Conservation (phyloP, 2,329 filamentous ascomycete genomes). For the Cladosporium sp. region DNA sequence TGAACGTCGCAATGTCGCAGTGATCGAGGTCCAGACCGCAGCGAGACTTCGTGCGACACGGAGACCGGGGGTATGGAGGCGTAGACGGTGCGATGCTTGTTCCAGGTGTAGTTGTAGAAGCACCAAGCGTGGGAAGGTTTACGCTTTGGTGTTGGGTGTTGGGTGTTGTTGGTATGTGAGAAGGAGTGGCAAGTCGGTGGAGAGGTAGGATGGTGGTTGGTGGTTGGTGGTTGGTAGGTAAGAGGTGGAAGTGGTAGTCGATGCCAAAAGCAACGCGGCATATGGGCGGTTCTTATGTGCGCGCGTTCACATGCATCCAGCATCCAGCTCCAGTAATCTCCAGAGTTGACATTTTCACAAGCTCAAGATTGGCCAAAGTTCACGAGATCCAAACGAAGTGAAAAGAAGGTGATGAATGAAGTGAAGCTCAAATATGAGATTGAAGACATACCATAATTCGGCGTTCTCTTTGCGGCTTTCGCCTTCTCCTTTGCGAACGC, state of each 20-base stretch:
- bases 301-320: background rate
- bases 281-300: background rate
- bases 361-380: background rate
- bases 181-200: background rate
- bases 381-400: background rate
- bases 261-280: background rate
- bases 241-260: background rate
- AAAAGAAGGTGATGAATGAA: background rate
- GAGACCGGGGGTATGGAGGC: background rate
- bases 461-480: constrained; percentile 27
- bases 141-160: background rate
- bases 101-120: background rate
- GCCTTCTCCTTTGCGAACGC: constrained; percentile 38
- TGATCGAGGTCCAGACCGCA: background rate
- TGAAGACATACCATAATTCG: constrained; percentile 33
- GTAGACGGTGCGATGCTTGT: background rate
- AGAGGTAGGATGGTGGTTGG: background rate
- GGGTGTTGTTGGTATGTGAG: background rate
- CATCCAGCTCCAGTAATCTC: background rate
- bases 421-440: constrained; percentile 23
- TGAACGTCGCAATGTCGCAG: background rate
- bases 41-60: background rate
- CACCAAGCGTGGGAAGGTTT: background rate
- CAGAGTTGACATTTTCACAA: background rate
- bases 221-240: background rate